Evolutionary conservation across 305 asterid genomes (phyloP), one percentile per base, ranked within the genome.

Genomic region (Fraxinus baroniana): DNA sequence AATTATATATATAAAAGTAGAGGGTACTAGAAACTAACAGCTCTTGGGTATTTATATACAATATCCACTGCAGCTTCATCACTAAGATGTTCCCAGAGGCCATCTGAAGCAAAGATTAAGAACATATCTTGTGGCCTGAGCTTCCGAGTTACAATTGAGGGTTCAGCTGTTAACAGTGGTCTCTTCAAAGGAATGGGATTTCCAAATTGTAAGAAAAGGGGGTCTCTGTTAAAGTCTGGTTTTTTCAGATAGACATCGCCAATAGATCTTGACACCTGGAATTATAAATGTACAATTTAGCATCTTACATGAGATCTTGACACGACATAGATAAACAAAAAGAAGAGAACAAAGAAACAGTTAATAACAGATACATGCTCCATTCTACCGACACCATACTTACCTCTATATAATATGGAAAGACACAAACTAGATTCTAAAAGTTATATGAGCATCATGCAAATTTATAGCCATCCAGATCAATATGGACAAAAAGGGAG

Each of bases 231-330:
- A 80, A 96, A 89, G 79, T 94, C 98, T 0, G 97, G 95, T 86
- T 94, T 96, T 94, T 96, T 96, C 87, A 96, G 86, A 84, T 96
- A 96, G 76, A 92, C 89, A 24, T 94, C 98, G 2, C 99, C 99
- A 35, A 94, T 96, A 84, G 99, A 96, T 88, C 99, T 92, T 76
- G 99, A 96, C 60, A 96, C 99, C 99, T 96, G 89, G 75, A 87
- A 79, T 70, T 24, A 81, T 12, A 80, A 15, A 77, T 26, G 8
- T 41, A 41, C 9, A 44, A 20, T 24, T 83, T 70, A 80, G 49
- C 7, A 66, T 78, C 80, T 24, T 49, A 62, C 57, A 49, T 4
- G 7, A 33, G 75, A 81, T 68, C 57, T 79, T 75, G 39, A 64
- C 44, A 79, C 12, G 44, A 80, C 71, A 74, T 37, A 76, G 74